Conservation (phyloP, 2,329 filamentous ascomycete genomes). For the Colletotrichum endophyticum region DNA sequence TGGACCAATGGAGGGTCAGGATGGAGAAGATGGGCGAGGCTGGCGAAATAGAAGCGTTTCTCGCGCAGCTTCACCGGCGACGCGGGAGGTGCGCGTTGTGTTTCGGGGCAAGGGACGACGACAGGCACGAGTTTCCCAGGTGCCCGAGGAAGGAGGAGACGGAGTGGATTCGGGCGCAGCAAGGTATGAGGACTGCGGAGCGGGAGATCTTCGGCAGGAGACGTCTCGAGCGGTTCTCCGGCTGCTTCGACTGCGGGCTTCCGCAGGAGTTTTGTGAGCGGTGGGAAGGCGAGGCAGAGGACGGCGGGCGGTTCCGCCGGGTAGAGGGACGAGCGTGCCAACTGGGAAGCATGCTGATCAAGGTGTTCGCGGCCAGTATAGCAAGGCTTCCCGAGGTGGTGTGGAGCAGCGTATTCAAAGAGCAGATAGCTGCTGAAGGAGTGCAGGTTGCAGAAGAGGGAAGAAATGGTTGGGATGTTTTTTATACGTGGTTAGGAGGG, state of each 20-base stretch:
- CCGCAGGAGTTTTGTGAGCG: no score
- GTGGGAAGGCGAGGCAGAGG: neutral
- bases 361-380: neutral
- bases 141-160: neutral
- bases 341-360: neutral
- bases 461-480: no score
- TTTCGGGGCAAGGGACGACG: no score
- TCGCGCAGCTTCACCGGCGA: no score
- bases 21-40: no score
- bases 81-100: no score
- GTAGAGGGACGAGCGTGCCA: neutral
- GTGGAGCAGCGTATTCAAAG: neutral
- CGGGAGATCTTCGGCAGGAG: neutral
- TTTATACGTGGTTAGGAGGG: no score
- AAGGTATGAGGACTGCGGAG: neutral
- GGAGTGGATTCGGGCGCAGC: neutral
- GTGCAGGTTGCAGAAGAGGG: neutral
- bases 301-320: neutral
- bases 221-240: neutral
- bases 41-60: no score
- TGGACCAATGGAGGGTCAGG: no score
- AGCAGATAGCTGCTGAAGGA: neutral
- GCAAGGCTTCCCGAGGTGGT: neutral
- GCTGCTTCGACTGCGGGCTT: neutral
- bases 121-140: neutral